Conservation (phyloP, 169 alveolate species). For the Cryptosporidium meleagridis region DNA sequence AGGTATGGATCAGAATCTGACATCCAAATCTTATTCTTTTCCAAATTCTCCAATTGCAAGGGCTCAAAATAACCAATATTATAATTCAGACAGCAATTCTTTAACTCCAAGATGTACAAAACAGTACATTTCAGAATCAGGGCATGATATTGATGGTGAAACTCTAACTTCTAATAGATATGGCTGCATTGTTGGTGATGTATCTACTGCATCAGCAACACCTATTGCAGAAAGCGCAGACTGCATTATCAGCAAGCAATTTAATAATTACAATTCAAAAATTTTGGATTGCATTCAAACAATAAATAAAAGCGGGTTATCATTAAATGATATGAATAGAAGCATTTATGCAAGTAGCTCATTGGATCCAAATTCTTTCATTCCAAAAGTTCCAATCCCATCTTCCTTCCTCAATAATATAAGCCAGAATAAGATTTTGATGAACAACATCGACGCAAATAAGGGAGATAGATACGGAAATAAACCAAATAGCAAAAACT, state of each 20-base stretch:
- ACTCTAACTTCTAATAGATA: slow-evolving; percentile 34
- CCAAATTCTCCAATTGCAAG: slow-evolving; percentile 30
- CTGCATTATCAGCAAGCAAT: slow-evolving; percentile 20
- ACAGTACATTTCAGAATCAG: slow-evolving; percentile 46
- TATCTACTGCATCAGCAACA: slow-evolving; percentile 73
- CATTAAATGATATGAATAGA: slow-evolving; percentile 21
- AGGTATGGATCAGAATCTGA: background rate
- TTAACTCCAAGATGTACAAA: slow-evolving; percentile 73
- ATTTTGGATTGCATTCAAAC: slow-evolving; percentile 58
- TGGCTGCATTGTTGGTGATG: slow-evolving; percentile 54
- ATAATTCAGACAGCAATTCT: slow-evolving; percentile 34
- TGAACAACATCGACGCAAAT: slow-evolving; percentile 5
- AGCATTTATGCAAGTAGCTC: slow-evolving; percentile 6
- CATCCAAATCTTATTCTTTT: slow-evolving; percentile 32
- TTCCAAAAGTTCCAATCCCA: slow-evolving; percentile 19
- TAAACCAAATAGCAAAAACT: background rate
- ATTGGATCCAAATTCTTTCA: background rate
- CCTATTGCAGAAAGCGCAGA: slow-evolving; percentile 46
- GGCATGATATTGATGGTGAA: slow-evolving; percentile 42
- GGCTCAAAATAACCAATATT: slow-evolving; percentile 15
- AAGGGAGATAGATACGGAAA: slow-evolving; percentile 3
- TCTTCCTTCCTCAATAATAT: slow-evolving; percentile 19
- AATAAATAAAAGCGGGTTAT: background rate
- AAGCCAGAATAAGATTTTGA: background rate
- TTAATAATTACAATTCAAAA: slow-evolving; percentile 25